Percentiles rank a stretch among this genome's conserved stretches.
These are phyloP conservation scores for Lavandula angustifolia DNA, from an alignment of 257 asterid genomes.

Conservation along the genomic window DNA sequence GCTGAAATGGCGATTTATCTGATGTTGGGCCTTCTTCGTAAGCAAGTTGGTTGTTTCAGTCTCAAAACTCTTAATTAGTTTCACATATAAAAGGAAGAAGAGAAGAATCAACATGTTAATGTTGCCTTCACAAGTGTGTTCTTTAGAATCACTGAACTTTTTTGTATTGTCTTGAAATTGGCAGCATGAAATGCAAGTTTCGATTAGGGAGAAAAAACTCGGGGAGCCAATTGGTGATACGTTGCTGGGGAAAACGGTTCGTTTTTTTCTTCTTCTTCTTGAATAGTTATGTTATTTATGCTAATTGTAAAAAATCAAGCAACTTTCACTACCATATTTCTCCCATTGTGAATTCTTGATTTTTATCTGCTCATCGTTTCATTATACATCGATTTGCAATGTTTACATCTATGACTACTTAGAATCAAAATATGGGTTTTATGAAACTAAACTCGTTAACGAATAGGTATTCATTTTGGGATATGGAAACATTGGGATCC, in stretches of 20 bases:
- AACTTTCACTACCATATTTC: conserved; percentile 1
- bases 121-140: neutral
- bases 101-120: neutral
- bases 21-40: conserved; percentile 94
- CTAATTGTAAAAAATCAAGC: conserved; percentile 13
- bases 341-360: conserved; percentile 3
- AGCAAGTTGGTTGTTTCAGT: conserved; percentile 67
- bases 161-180: conserved; percentile 8
- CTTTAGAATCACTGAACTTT: conserved; percentile 11
- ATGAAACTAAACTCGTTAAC: neutral
- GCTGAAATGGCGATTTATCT: conserved; percentile 97
- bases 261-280: conserved; percentile 14
- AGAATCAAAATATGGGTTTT: too few species aligned
- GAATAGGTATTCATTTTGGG: conserved; percentile 82
- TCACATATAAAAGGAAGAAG: neutral
- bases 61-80: conserved; percentile 25
- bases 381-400: neutral
- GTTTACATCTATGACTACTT: neutral
- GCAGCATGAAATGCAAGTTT: conserved; percentile 70
- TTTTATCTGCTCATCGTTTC: neutral
- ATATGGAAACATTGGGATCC: conserved; percentile 79
- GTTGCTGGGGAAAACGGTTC: conserved; percentile 80
- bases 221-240: conserved; percentile 91
- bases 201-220: conserved; percentile 64
- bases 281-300: neutral